Evolutionary conservation across 257 asterid genomes (phyloP).

Genomic region (Lantana camara): DNA sequence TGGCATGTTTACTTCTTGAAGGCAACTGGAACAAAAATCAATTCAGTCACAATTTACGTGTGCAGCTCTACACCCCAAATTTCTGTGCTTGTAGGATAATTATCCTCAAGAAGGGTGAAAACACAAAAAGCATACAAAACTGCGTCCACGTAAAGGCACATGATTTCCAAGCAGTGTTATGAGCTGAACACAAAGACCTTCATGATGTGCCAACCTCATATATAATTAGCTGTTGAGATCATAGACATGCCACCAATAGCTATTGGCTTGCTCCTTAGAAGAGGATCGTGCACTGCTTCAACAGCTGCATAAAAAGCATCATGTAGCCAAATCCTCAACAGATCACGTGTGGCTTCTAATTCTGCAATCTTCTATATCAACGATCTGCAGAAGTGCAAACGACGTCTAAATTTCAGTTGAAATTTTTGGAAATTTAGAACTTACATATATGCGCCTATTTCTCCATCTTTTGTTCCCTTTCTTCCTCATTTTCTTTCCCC

Average conservation of each 20-base stretch:
- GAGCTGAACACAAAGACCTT: neutral
- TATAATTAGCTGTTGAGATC: conserved; percentile 95
- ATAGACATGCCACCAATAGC: conserved; percentile 97
- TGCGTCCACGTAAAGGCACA: no score
- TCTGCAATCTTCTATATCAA: conserved; percentile 71
- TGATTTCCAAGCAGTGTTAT: conserved; percentile 16
- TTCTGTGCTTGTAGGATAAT: conserved; percentile 74
- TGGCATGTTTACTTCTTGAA: conserved; percentile 81
- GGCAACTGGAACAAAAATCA: conserved; percentile 79
- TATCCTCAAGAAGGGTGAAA: conserved; percentile 21
- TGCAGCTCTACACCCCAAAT: conserved; percentile 98
- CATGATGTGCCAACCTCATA: conserved; percentile 67
- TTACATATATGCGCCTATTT: neutral
- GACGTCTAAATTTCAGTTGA: neutral
- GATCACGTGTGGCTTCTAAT: conserved; percentile 79
- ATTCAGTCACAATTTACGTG: conserved; percentile 81
- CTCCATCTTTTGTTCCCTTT: neutral
- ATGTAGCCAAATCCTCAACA: conserved; percentile 94
- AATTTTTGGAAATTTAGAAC: no score
- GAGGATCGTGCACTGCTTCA: conserved; percentile 75
- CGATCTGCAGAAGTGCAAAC: conserved; percentile 60
- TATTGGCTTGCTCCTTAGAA: conserved; percentile 81
- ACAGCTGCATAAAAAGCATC: conserved; percentile 98
- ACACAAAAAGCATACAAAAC: no score
- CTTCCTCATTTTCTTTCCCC: neutral